These are phyloP conservation scores for Citrus sinensis DNA, from an alignment of 345 rosid genomes.

Conservation along the genomic window DNA sequence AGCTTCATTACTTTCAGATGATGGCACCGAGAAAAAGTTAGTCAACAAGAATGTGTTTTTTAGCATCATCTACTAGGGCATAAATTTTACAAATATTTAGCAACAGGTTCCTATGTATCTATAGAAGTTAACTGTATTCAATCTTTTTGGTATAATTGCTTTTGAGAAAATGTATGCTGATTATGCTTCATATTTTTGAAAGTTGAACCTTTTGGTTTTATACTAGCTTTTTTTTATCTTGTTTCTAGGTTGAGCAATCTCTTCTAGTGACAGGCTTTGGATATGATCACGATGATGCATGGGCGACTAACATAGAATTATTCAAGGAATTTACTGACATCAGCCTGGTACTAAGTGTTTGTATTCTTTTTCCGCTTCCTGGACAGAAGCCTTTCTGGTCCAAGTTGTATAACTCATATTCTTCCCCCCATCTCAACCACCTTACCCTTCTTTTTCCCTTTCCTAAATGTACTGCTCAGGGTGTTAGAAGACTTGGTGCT, in stretches of 20 bases:
- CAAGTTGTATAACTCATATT: not conserved
- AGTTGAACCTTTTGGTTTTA: not conserved
- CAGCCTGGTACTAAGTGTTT: slow-evolving; percentile 57
- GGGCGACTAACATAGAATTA: slow-evolving; percentile 83
- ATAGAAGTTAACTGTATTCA: not conserved
- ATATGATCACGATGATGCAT: slow-evolving; percentile 92
- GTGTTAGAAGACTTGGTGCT: slow-evolving; percentile 95
- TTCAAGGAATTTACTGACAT: slow-evolving; percentile 93
- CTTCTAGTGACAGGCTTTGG: slow-evolving; percentile 97
- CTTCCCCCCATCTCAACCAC: not conserved
- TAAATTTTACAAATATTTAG: not conserved
- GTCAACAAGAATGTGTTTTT: not conserved
- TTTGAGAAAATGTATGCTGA: not conserved
- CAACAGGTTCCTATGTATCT: not conserved
- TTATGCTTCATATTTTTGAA: slow-evolving; percentile 2
- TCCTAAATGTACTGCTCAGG: slow-evolving; percentile 35
- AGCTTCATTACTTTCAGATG: not conserved
- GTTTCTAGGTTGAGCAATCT: slow-evolving; percentile 74
- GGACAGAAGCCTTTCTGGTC: not conserved
- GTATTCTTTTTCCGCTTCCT: not conserved
- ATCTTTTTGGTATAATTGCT: not conserved
- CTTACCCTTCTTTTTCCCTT: not conserved
- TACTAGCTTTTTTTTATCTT: not conserved
- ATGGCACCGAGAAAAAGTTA: not conserved
- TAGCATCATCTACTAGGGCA: slow-evolving; percentile 1